Conservation (phyloP, 2,329 filamentous ascomycete genomes). For the Pseudogymnoascus sp. region DNA sequence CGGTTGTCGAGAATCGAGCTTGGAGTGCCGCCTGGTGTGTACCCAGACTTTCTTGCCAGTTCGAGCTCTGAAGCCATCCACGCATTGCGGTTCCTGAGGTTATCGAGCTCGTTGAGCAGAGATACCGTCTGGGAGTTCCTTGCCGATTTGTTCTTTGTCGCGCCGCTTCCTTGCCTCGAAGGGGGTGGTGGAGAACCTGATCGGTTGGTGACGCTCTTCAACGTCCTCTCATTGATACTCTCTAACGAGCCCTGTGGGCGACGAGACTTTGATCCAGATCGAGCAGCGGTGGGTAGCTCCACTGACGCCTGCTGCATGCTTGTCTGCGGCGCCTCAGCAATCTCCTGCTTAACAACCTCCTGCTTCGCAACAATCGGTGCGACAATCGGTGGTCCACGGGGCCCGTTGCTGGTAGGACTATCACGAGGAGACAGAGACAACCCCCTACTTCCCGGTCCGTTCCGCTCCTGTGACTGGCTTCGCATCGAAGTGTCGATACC, state of each 20-base stretch:
- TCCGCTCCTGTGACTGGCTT: slow-evolving; percentile 37
- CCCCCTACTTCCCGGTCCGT: slow-evolving; percentile 30
- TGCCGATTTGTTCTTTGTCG: slow-evolving; percentile 52
- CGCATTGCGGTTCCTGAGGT: slow-evolving; percentile 75
- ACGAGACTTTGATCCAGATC: slow-evolving; percentile 42
- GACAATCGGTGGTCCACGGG: slow-evolving; percentile 39
- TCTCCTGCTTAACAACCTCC: slow-evolving; percentile 26
- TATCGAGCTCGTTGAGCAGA: slow-evolving; percentile 78
- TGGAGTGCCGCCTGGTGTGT: slow-evolving; percentile 61
- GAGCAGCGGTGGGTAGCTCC: slow-evolving; percentile 13
- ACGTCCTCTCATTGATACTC: slow-evolving; percentile 51
- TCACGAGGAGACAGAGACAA: slow-evolving; percentile 34
- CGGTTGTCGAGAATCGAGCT: slow-evolving; percentile 70
- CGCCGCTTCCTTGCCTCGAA: slow-evolving; percentile 47
- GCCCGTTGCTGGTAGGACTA: slow-evolving; percentile 48
- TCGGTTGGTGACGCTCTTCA: slow-evolving; percentile 37
- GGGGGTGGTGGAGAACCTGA: slow-evolving; percentile 53
- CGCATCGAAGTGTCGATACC: slow-evolving; percentile 29
- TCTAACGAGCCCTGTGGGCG: slow-evolving; percentile 61
- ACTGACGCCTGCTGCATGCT: slow-evolving; percentile 30
- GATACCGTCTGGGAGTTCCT: slow-evolving; percentile 61
- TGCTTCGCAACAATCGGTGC: slow-evolving; percentile 39
- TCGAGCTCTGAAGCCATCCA: slow-evolving; percentile 97
- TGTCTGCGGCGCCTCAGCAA: slow-evolving; percentile 20
- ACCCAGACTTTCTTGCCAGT: slow-evolving; percentile 82